Evolutionary conservation across 208 protist species (phyloP).

Genomic region (Trypanosoma cruzi): DNA sequence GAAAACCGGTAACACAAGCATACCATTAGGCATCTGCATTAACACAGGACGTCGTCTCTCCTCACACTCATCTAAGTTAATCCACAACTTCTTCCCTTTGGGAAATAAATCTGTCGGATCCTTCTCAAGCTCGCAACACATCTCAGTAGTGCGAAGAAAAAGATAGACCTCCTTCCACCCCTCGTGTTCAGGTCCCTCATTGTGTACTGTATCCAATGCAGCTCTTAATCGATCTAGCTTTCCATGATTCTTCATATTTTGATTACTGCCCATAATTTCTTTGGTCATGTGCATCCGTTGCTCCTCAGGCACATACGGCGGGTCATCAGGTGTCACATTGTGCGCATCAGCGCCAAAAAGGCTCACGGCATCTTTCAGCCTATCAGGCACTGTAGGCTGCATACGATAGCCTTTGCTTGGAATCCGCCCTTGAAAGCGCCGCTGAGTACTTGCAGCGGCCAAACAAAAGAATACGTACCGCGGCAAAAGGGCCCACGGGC

Average conservation of each 20-base stretch:
- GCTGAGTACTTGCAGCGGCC: conserved; percentile 9
- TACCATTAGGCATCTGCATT: conserved; percentile 78
- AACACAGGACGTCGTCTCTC: conserved; percentile 73
- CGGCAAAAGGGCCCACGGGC: neutral
- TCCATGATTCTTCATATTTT: conserved; percentile 61
- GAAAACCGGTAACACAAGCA: conserved; percentile 86
- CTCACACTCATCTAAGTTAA: conserved; percentile 85
- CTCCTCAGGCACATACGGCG: conserved; percentile 78
- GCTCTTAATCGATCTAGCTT: conserved; percentile 82
- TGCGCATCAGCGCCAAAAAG: conserved; percentile 59
- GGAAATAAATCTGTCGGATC: conserved; percentile 70
- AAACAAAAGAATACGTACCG: neutral
- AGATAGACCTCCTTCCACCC: conserved; percentile 86
- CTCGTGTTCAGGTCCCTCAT: conserved; percentile 44
- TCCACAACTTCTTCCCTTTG: conserved; percentile 81
- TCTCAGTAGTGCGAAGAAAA: conserved; percentile 89
- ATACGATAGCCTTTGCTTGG: conserved; percentile 85
- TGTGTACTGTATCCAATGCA: conserved; percentile 67
- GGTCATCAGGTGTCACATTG: conserved; percentile 49
- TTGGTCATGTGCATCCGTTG: conserved; percentile 63
- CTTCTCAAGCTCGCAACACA: conserved; percentile 71
- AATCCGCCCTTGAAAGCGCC: conserved; percentile 37
- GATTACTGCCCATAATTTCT: conserved; percentile 56
- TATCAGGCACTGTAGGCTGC: conserved; percentile 74
- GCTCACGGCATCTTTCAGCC: conserved; percentile 76